phyloP scores from a whole-genome alignment of 768 basidiomycete species.

The Vararia minispora region DNA sequence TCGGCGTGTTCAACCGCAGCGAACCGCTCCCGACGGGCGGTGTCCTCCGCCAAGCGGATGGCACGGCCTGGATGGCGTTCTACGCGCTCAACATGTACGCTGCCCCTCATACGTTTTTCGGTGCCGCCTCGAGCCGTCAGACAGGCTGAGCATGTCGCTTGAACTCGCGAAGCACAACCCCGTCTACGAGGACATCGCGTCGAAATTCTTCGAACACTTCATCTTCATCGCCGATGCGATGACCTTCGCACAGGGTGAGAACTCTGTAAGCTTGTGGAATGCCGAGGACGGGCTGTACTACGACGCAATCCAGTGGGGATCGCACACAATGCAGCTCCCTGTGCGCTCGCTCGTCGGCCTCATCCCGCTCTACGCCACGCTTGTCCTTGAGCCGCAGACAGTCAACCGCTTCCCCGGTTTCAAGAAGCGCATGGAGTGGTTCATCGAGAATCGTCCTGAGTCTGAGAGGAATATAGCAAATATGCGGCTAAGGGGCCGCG shows the following conservation, averaged over 20 bases:
- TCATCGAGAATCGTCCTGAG: constrained; percentile 85
- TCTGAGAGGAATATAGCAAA: constrained; percentile 92
- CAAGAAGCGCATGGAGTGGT: constrained; percentile 99
- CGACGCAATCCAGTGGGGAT: constrained; percentile 87
- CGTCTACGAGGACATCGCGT: constrained; percentile 98
- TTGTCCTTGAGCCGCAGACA: constrained; percentile 83
- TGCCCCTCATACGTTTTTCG: not conserved
- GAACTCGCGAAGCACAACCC: constrained; percentile 97
- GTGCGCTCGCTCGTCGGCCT: constrained; percentile 94
- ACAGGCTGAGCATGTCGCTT: constrained; percentile 90
- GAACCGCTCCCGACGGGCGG: constrained; percentile 96
- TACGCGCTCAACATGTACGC: constrained; percentile 91
- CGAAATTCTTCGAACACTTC: constrained; percentile 98
- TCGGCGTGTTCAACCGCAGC: constrained; percentile 95
- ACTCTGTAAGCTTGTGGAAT: constrained; percentile 83
- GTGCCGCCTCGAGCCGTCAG: constrained; percentile 1
- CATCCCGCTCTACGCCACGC: constrained; percentile 91
- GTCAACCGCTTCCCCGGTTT: constrained; percentile 94
- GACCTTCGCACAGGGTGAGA: constrained; percentile 78
- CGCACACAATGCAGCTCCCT: constrained; percentile 81
- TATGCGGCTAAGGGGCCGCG: constrained; percentile 91
- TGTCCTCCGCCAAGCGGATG: constrained; percentile 89
- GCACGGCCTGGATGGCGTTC: constrained; percentile 99
- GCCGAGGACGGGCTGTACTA: constrained; percentile 98
- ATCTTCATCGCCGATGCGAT: constrained; percentile 98